Evolutionary conservation across 192 early-diverging fungal genomes (phyloP).

Genomic region (Backusella tuberculispora): DNA sequence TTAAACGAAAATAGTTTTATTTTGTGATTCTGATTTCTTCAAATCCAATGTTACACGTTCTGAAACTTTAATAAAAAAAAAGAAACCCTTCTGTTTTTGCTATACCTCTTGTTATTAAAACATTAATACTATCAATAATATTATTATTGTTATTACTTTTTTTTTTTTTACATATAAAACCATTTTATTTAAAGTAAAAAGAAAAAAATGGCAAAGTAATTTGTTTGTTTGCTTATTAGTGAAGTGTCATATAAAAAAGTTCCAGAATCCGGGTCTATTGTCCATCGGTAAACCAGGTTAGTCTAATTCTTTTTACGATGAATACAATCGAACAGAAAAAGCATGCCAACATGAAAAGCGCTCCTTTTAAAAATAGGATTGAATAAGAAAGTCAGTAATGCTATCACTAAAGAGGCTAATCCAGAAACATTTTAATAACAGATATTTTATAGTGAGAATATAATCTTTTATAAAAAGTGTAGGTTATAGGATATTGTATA

Average conservation of each 20-base stretch:
- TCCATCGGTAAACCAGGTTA: not conserved
- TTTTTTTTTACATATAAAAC: no score
- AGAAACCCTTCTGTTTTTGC: no score
- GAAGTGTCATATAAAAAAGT: not conserved
- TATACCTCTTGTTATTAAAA: no score
- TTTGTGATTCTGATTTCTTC: no score
- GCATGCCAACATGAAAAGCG: not conserved
- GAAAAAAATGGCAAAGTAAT: no score
- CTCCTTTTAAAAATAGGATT: not conserved
- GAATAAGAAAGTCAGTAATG: not conserved
- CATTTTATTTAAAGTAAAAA: no score
- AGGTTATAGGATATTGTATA: not conserved
- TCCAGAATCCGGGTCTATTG: not conserved
- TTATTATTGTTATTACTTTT: no score
- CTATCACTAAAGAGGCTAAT: conserved; percentile 12
- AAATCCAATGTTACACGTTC: no score
- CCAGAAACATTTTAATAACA: not conserved
- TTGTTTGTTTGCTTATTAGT: no score
- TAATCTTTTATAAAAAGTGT: not conserved
- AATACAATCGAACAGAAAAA: conserved; percentile 13
- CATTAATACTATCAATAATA: no score
- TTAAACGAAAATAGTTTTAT: no score
- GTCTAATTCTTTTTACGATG: not conserved
- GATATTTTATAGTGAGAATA: not conserved
- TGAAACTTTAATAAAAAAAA: no score